Conservation (phyloP, 768 basidiomycete genomes). For the Dictyophora rubrovolvata region DNA sequence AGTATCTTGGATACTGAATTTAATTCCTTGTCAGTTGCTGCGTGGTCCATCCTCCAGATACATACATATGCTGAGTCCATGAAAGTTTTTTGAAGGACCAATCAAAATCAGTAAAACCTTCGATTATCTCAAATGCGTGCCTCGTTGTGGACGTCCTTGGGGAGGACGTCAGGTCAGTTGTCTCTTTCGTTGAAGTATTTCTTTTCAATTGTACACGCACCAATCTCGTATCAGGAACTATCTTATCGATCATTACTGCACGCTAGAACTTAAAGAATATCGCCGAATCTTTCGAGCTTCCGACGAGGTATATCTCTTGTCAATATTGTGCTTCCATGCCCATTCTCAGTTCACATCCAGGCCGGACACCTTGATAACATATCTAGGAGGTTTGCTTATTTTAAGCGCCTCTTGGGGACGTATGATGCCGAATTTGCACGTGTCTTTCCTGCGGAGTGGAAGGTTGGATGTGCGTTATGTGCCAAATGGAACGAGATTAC, state of each 20-base stretch:
- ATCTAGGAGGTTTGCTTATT: conserved; percentile 90
- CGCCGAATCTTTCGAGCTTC: conserved; percentile 87
- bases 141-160: conserved; percentile 85
- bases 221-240: conserved; percentile 29
- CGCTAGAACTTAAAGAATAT: conserved; percentile 89
- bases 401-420: conserved; percentile 68
- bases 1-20: conserved; percentile 81
- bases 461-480: conserved; percentile 68
- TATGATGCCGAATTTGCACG: conserved; percentile 82
- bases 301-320: conserved; percentile 52
- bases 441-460: conserved; percentile 82
- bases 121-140: conserved; percentile 72
- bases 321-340: neutral
- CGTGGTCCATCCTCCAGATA: neutral
- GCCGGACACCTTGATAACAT: conserved; percentile 94
- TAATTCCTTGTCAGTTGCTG: conserved; percentile 69
- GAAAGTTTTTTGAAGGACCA: conserved; percentile 72
- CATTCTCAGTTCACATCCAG: conserved; percentile 10
- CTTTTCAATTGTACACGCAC: neutral
- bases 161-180: conserved; percentile 54
- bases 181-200: neutral
- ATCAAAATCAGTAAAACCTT: conserved; percentile 51
- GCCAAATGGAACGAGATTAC: conserved; percentile 88
- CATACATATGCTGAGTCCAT: neutral
- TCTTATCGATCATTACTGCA: conserved; percentile 81